Evolutionary conservation across 2,329 filamentous ascomycete species (phyloP).

Genomic region (Tolypocladium ovalisporum): DNA sequence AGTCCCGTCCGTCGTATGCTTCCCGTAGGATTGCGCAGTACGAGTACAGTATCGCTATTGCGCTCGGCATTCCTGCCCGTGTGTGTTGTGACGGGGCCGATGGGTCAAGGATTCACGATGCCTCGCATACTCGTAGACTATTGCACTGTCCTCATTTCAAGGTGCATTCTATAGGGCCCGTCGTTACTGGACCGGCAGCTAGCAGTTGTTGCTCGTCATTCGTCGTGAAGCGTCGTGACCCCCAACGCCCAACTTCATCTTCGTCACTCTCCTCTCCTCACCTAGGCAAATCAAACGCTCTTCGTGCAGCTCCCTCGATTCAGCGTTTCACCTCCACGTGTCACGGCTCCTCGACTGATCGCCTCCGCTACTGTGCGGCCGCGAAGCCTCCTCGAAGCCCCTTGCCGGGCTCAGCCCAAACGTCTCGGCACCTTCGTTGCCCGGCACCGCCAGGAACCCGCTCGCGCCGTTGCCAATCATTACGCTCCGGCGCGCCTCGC

Average conservation of each 20-base stretch:
- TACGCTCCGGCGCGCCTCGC: conserved; percentile 42
- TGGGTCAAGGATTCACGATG: not conserved
- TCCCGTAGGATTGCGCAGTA: not conserved
- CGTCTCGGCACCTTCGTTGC: conserved; percentile 2
- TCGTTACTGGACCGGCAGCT: not conserved
- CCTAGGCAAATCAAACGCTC: too few relatives aligned
- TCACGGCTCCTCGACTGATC: not conserved
- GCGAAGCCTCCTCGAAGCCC: conserved; percentile 12
- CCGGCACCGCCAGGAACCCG: conserved; percentile 42
- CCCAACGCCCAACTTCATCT: not conserved
- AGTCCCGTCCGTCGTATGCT: not conserved
- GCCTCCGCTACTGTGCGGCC: conserved; percentile 25
- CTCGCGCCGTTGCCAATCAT: conserved; percentile 40
- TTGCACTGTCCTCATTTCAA: not conserved
- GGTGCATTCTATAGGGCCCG: not conserved
- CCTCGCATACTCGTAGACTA: too few relatives aligned
- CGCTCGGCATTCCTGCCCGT: not conserved
- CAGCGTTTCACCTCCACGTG: not conserved
- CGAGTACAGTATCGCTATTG: not conserved
- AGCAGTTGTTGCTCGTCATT: not conserved
- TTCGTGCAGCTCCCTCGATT: not conserved
- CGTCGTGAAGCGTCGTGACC: not conserved
- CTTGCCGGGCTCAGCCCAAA: conserved; percentile 2
- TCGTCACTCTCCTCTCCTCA: not conserved
- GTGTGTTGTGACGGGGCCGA: not conserved